Percentiles rank a stretch among this genome's conserved stretches.
These are phyloP conservation scores for Alternaria sp. DNA, from an alignment of 2,329 filamentous ascomycete species.

Conservation along the genomic window DNA sequence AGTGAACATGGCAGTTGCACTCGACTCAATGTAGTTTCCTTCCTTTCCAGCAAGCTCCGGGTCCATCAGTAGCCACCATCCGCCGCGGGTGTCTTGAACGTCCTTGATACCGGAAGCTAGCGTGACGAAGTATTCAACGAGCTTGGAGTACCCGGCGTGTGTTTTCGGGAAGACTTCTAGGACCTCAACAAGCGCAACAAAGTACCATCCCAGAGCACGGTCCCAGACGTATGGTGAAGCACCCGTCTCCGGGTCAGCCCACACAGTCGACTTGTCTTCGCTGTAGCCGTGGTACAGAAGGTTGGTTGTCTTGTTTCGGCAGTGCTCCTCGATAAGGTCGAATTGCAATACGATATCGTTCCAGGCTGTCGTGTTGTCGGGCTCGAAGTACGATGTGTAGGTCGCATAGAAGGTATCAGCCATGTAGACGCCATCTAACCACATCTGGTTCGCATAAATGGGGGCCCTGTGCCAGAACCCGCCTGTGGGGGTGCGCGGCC, in stretches of 20 bases:
- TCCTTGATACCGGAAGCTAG: conserved; percentile 55
- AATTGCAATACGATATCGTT: conserved; percentile 54
- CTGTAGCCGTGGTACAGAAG: conserved; percentile 51
- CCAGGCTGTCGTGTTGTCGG: conserved; percentile 53
- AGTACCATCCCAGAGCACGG: conserved; percentile 52
- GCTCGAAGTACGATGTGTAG: conserved; percentile 51
- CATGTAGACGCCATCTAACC: conserved; percentile 64
- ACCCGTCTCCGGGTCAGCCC: conserved; percentile 49
- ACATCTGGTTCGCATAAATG: conserved; percentile 64
- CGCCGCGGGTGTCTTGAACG: conserved; percentile 58
- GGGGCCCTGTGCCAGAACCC: conserved; percentile 65
- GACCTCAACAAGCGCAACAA: conserved; percentile 57
- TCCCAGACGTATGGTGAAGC: conserved; percentile 51
- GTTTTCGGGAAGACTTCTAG: conserved; percentile 57
- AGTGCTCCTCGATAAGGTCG: conserved; percentile 49
- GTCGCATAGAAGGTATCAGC: conserved; percentile 52
- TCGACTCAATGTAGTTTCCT: conserved; percentile 69
- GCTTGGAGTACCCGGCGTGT: conserved; percentile 50
- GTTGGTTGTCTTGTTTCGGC: conserved; percentile 44
- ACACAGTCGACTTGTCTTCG: conserved; percentile 45
- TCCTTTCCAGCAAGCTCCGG: conserved; percentile 54
- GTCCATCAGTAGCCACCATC: conserved; percentile 68
- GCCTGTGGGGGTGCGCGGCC: conserved; percentile 60
- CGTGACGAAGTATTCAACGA: conserved; percentile 53
- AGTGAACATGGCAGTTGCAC: conserved; percentile 63